phyloP scores from a whole-genome alignment of 805 yeast genomes.

The Ogataea dorogensis region DNA sequence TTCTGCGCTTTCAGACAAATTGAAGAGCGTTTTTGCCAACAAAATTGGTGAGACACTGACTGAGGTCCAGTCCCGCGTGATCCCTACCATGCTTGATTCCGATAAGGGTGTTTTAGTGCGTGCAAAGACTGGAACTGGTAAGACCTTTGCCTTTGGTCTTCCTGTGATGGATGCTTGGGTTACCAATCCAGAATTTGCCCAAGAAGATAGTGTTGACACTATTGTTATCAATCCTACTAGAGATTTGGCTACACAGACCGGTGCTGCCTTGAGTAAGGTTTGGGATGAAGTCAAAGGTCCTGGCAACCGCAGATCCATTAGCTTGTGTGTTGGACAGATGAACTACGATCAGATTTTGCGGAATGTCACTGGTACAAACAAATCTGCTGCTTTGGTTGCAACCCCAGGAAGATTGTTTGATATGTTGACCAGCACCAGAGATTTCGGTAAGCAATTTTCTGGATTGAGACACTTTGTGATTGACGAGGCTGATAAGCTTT shows the following conservation, averaged over 20 bases:
- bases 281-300: slow-evolving; percentile 24
- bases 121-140: slow-evolving; percentile 96
- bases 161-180: slow-evolving; percentile 66
- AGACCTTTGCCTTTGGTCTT: slow-evolving; percentile 83
- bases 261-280: slow-evolving; percentile 57
- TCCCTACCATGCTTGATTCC: slow-evolving; percentile 52
- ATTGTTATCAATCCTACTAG: slow-evolving; percentile 86
- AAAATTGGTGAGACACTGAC: slow-evolving; percentile 53
- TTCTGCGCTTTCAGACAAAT: not conserved
- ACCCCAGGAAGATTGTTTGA: slow-evolving; percentile 88
- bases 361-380: slow-evolving; percentile 28
- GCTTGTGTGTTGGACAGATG: slow-evolving; percentile 69
- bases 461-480: slow-evolving; percentile 64
- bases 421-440: slow-evolving; percentile 47
- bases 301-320: slow-evolving; percentile 34
- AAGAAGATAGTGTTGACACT: slow-evolving; percentile 45
- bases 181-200: slow-evolving; percentile 21
- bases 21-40: slow-evolving; percentile 33
- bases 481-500: slow-evolving; percentile 89
- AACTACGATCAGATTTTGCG: slow-evolving; percentile 31
- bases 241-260: slow-evolving; percentile 84
- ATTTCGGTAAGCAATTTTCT: slow-evolving; percentile 46
- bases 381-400: slow-evolving; percentile 70
- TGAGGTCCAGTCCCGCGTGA: slow-evolving; percentile 64
- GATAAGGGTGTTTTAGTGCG: slow-evolving; percentile 71